Evolutionary conservation across 352 stramenopile species (phyloP), one percentile per base, ranked within the genome.

Genomic region (Phytophthora pisi): DNA sequence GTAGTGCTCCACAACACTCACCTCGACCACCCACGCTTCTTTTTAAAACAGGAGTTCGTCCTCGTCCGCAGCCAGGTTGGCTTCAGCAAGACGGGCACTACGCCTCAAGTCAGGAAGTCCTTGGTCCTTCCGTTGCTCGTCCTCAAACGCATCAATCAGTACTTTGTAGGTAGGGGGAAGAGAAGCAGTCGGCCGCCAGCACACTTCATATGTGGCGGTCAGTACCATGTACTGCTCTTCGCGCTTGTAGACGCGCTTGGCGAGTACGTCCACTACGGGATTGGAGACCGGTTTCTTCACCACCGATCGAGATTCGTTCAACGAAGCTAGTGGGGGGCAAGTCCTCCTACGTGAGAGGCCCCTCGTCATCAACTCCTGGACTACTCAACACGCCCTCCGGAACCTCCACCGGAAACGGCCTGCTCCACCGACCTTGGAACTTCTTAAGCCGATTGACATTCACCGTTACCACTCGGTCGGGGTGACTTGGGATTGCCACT

Each of bases 391-490:
- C 15, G 10, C 38, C 15, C 5, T 15, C 11, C 1, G 38, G 38
- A 7, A 60, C 23, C 30, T 60, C 53, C 2, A 42, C 36, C 38
- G 23, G 24, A 11, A 10, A 42, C 5, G 53, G 53, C 11, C 53
- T 38, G 0, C 20, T 51, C 38, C 40, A 60, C 15, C 7, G 9
- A 1, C 53, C 53, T 16, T 40, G n/a, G 7, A 42, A 60, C 10
- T 7, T 30, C 11, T 60, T 60, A 2, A 60, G 20, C 1, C 38
- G 18, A 24, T 60, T 60, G 2, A 60, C 38, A n/a, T 51, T 60
- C 9, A 60, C 24, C 0, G 36, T 23, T 5, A 60, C 36, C 1
- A 51, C n/a, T 15, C 28, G 50, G 40, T 60, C 40, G 4, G 51
- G 51, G 15, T 58, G 51, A 4, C 31, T 15, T 3, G 51, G 51